Conservation (phyloP, 2,329 filamentous ascomycete genomes). For the Colletotrichum filicis region DNA sequence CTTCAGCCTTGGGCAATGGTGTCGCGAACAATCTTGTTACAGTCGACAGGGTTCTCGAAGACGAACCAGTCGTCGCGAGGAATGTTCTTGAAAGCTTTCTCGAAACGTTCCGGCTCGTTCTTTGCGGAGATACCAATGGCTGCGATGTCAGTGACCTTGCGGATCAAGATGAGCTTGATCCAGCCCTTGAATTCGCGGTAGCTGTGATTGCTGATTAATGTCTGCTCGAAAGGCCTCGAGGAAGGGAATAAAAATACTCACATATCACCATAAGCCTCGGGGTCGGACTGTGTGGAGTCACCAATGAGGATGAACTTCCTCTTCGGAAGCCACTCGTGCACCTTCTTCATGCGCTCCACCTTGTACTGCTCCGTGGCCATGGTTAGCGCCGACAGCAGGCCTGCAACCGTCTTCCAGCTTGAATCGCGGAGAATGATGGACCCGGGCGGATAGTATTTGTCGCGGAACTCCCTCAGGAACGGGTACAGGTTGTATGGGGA, state of each 20-base stretch:
- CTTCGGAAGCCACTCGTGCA: conserved; percentile 81
- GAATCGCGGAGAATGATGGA: conserved; percentile 87
- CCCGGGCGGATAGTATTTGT: conserved; percentile 77
- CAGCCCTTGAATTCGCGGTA: conserved; percentile 76
- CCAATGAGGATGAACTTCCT: conserved; percentile 86
- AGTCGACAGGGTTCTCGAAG: conserved; percentile 82
- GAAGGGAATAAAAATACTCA: conserved; percentile 52
- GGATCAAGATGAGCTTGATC: conserved; percentile 86
- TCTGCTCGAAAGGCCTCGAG: not conserved
- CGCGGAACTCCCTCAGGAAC: conserved; percentile 81
- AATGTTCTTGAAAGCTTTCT: conserved; percentile 82
- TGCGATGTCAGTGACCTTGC: conserved; percentile 82
- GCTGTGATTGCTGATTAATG: conserved; percentile 42
- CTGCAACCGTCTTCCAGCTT: conserved; percentile 85
- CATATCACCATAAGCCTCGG: conserved; percentile 88
- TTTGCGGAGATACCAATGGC: conserved; percentile 76
- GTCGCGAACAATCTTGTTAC: conserved; percentile 52
- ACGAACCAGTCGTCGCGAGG: conserved; percentile 81
- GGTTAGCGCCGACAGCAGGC: conserved; percentile 82
- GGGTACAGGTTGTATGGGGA: conserved; percentile 96
- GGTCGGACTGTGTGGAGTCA: conserved; percentile 91
- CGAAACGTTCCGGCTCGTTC: conserved; percentile 80
- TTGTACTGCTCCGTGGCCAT: conserved; percentile 89
- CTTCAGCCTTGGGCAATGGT: conserved; percentile 34
- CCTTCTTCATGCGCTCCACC: conserved; percentile 79